A percentile compares a stretch with the other conserved stretches of the same genome.
phyloP scores from a whole-genome alignment of 306 rosid genomes.

The apple (Malus domestica) region ASM211411v1 NC_041803.1:36645001-36645500 shows the following conservation, averaged over 20 bases:
- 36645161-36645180: constrained; percentile 72
- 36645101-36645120: constrained; percentile 93
- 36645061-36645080: background rate
- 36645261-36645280: background rate
- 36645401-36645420: background rate
- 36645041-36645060: background rate
- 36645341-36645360: background rate
- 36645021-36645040: background rate
- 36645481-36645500: background rate
- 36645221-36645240: constrained; percentile 42
- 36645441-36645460: background rate
- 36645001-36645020: background rate
- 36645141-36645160: constrained; percentile 78
- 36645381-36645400: background rate
- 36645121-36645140: constrained; percentile 80
- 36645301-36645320: background rate
- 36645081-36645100: constrained; percentile 1
- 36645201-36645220: constrained; percentile 60
- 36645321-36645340: background rate
- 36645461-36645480: background rate
- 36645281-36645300: background rate
- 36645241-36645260: background rate
- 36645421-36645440: background rate
- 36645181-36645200: constrained; percentile 79
- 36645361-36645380: background rate